These are phyloP conservation scores for Geoglossum glabrum DNA, from an alignment of 495 filamentous ascomycete species.

Conservation along the genomic window DNA sequence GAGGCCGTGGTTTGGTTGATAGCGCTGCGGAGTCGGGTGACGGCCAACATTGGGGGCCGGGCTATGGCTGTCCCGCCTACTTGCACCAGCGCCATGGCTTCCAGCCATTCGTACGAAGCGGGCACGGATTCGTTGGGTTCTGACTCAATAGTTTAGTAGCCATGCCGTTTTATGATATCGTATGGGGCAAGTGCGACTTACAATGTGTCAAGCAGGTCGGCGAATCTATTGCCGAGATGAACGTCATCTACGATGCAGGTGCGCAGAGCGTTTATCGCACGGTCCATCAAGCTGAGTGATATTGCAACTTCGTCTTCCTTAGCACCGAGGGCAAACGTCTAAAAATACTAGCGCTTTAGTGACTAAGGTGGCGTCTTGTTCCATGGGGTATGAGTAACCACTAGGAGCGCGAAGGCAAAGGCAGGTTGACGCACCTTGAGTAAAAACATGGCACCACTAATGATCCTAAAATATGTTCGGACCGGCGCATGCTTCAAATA, in stretches of 20 bases:
- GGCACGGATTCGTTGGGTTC: conserved; percentile 18
- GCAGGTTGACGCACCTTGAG: conserved; percentile 29
- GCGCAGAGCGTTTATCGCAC: conserved; percentile 57
- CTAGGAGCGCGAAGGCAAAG: background rate
- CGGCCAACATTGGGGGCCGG: background rate
- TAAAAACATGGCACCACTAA: conserved; percentile 87
- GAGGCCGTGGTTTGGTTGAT: background rate
- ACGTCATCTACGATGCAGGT: conserved; percentile 88
- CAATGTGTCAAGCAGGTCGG: conserved; percentile 59
- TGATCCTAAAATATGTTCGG: conserved; percentile 82
- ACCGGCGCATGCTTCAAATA: conserved; percentile 86
- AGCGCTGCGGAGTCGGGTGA: background rate
- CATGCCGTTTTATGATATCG: conserved; percentile 1
- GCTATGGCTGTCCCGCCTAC: background rate
- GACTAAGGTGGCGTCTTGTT: background rate
- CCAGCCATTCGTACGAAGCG: conserved; percentile 20
- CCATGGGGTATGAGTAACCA: background rate
- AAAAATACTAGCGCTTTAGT: conserved; percentile 5
- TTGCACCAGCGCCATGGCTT: background rate
- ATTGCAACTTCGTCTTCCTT: conserved; percentile 71
- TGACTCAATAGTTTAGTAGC: background rate
- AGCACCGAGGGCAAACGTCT: conserved; percentile 85
- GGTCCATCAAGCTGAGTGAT: conserved; percentile 63
- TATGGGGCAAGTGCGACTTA: background rate
- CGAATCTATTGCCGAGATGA: conserved; percentile 82